phyloP scores from a whole-genome alignment of 805 yeast species.

The Nakazawaea sp. region DNA sequence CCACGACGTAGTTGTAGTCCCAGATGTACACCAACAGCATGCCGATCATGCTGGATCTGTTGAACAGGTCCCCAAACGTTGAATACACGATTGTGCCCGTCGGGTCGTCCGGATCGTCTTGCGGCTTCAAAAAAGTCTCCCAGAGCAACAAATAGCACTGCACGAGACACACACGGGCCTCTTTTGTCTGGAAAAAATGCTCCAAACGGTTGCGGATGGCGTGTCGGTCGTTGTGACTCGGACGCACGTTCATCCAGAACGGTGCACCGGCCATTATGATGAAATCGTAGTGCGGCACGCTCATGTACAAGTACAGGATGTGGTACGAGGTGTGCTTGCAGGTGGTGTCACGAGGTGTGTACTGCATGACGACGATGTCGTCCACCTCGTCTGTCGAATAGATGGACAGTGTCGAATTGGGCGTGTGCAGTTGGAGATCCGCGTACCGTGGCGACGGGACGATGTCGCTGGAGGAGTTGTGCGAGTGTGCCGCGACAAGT shows the following conservation, averaged over 20 bases:
- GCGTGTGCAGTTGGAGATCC: constrained; percentile 1
- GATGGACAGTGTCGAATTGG: constrained; percentile 6
- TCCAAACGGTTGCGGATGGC: constrained; percentile 35
- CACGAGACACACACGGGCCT: constrained; percentile 46
- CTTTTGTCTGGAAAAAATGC: constrained; percentile 41
- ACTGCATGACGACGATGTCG: constrained; percentile 19
- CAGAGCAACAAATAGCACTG: constrained; percentile 57
- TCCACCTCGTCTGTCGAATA: constrained; percentile 9
- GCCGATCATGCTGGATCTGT: constrained; percentile 34
- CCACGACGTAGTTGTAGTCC: constrained; percentile 40
- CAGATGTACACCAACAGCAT: constrained; percentile 39
- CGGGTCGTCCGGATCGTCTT: constrained; percentile 22
- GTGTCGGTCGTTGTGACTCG: constrained; percentile 43
- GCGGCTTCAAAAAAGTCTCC: constrained; percentile 56
- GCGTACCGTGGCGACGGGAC: neutral
- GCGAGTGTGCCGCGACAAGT: neutral
- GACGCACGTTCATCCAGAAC: constrained; percentile 64
- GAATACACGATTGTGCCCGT: neutral
- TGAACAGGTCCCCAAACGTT: constrained; percentile 30
- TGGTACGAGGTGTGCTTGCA: constrained; percentile 68
- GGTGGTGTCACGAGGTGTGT: constrained; percentile 32
- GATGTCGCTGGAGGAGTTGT: neutral
- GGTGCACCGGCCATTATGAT: constrained; percentile 81
- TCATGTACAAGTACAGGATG: constrained; percentile 63
- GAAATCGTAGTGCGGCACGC: constrained; percentile 71